A percentile compares a stretch with the other conserved stretches of the same genome.
Conservation (phyloP, 805 yeast genomes). For the Jamesozyma rosinii region DNA sequence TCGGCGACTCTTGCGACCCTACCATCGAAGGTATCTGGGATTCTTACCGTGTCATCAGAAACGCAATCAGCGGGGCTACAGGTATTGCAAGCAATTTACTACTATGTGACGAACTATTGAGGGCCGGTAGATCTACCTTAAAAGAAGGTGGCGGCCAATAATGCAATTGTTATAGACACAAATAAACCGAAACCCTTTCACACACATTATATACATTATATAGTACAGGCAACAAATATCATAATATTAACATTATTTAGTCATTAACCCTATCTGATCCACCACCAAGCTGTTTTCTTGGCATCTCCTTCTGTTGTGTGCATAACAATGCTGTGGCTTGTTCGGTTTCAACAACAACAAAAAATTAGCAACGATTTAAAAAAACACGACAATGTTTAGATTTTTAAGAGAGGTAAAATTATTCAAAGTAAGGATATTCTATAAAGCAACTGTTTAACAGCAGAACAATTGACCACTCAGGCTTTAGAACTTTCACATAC, state of each 20-base stretch:
- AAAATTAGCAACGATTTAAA: neutral
- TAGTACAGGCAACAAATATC: neutral
- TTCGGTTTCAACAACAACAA: neutral
- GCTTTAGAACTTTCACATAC: too few relatives aligned
- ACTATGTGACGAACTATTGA: slow-evolving; percentile 88
- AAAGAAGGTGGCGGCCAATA: slow-evolving; percentile 42
- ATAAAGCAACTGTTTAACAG: too few relatives aligned
- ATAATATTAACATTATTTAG: neutral
- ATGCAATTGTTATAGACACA: neutral
- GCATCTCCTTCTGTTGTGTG: too few relatives aligned
- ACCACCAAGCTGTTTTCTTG: neutral
- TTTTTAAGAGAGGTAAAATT: too few relatives aligned
- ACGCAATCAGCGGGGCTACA: slow-evolving; percentile 84
- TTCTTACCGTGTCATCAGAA: slow-evolving; percentile 85
- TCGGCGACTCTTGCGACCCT: slow-evolving; percentile 96
- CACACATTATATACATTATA: neutral
- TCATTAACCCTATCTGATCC: neutral
- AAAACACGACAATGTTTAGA: neutral
- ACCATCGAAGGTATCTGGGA: slow-evolving; percentile 94
- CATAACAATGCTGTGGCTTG: too few relatives aligned
- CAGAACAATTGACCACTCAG: too few relatives aligned
- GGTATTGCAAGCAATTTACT: slow-evolving; percentile 89
- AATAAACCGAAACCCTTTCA: neutral
- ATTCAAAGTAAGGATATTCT: too few relatives aligned
- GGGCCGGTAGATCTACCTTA: slow-evolving; percentile 92